These are phyloP conservation scores for Violaceomyces palustris DNA, from an alignment of 1,284 basidiomycete species.

Conservation along the genomic window DNA sequence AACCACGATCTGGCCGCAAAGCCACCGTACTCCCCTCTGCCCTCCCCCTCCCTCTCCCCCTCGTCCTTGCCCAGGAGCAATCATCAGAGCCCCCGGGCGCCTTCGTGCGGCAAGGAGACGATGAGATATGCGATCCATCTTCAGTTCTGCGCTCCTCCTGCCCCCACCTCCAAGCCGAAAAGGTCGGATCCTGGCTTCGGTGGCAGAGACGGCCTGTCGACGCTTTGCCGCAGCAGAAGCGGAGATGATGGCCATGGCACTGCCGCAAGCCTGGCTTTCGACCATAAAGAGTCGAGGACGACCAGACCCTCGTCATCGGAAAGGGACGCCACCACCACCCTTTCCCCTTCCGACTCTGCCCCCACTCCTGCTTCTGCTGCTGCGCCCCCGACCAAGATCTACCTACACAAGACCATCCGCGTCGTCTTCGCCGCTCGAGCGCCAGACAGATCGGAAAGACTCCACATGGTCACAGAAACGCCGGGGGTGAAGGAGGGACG, in stretches of 20 bases:
- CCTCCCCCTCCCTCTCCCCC: neutral
- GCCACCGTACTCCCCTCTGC: neutral
- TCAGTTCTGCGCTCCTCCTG: slow-evolving; percentile 32
- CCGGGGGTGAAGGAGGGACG: slow-evolving; percentile 18
- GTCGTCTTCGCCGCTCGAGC: slow-evolving; percentile 40
- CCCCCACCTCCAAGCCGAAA: too few relatives aligned
- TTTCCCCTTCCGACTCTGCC: too few relatives aligned
- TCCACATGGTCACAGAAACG: slow-evolving; percentile 29
- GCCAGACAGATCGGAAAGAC: slow-evolving; percentile 30
- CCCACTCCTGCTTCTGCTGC: too few relatives aligned
- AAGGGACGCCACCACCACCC: too few relatives aligned
- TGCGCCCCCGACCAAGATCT: slow-evolving; percentile 26
- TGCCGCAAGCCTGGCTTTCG: too few relatives aligned
- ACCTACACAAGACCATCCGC: slow-evolving; percentile 36
- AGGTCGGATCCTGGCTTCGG: too few relatives aligned
- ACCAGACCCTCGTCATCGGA: too few relatives aligned
- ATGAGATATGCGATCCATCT: slow-evolving; percentile 45
- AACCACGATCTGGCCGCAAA: neutral
- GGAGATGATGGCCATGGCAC: too few relatives aligned
- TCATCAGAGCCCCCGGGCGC: too few relatives aligned
- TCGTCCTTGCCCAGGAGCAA: neutral
- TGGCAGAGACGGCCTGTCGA: too few relatives aligned
- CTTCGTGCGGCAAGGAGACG: slow-evolving; percentile 22
- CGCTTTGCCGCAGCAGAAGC: too few relatives aligned
- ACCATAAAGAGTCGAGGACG: too few relatives aligned